Evolutionary conservation across 768 basidiomycete genomes (phyloP), one percentile per base, ranked within the genome.

Genomic region (Piloderma croceum): DNA sequence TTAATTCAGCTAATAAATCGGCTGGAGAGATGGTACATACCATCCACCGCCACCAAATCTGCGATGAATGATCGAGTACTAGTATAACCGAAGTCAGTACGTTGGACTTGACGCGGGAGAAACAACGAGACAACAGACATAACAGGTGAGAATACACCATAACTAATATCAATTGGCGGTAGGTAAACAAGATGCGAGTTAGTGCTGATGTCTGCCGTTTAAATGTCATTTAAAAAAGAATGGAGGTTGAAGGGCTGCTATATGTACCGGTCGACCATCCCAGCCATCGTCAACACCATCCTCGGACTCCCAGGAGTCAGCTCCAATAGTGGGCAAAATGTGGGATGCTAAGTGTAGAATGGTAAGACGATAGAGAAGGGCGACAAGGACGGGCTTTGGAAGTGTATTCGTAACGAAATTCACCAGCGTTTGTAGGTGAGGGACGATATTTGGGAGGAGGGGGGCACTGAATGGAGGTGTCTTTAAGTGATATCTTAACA

Each of bases 31-130:
- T n/a, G n/a, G n/a, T n/a, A n/a, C n/a, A n/a, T n/a, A n/a, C n/a
- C 69, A 83, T 81, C 88, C 89, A 90, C 46, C 89, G 75, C 84
- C 89, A 90, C 89, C 89, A 91, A 36, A 90, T 77, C 55, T 90
- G 89, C n/a, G 86, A 87, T 15, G 88, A 84, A 53, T 87, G 83
- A 52, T 91, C 89, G 39, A 91, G 67, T 33, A 91, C 89, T 90
- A 39, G 5, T 34, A 24, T 50, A 33, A 10, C 19, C n/a, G 9
- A 40, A 31, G 45, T 19, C 23, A 23, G 21, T 31, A 32, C 42
- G 24, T 12, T 18, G 38, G 22, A 24, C 38, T 25, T 45, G 11
- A 31, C 31, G 21, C 15, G 5, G 22, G 17, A 17, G 31, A 24
- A 23, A 15, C 40, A n/a, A n/a, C 44, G 21, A 12, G 34, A 10